Base-by-base conservation (phyloP, 2,329 filamentous ascomycete genomes). In the Biscogniauxia mediterranea region DNA sequence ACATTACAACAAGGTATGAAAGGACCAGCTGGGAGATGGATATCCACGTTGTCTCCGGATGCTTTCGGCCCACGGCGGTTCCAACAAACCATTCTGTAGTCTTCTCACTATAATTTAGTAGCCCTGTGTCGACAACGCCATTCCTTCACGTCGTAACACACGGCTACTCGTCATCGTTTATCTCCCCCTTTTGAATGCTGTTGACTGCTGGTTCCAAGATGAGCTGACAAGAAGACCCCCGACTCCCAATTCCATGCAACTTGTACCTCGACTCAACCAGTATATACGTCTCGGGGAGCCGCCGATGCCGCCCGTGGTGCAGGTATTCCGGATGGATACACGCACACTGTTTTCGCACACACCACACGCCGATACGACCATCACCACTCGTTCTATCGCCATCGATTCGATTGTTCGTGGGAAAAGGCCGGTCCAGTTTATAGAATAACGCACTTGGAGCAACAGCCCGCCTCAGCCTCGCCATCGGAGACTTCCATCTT, bases 381-480 rank as follows among this genome's bases (percentile, higher is more conserved):
- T 59, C 65, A 63, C 61, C 64, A 55, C 63, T 57, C 56, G 60
- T 61, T 56, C 64, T 59, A 57, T 62, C 53, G 57, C 64, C 49
- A 62, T 54, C 57, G 58, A 63, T 57, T 55, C 61, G 52, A 51
- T 63, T 54, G 55, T 38, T 61, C 56, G 26, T 55, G 52, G 61
- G 42, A 53, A 54, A 49, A 62, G 28, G 57, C 49, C 57, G 13
- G 50, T 56, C 55, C 52, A 62, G 61, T 64, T 87, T 87, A 95
- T 93, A 97, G 96, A 75, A 97, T 85, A 75, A 91, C 84, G 78
- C 93, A 97, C 79, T 90, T 91, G 71, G 86, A 82, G 80, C 93
- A 96, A 84, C 93, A 97, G 68, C 92, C 90, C 51, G 85, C 81
- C 74, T 89, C 86, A 70, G 83, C 78, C 69, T 88, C 84, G 65